Evolutionary conservation across 1,284 basidiomycete species (phyloP).

Genomic region (Lignosus rhinocerotis): DNA sequence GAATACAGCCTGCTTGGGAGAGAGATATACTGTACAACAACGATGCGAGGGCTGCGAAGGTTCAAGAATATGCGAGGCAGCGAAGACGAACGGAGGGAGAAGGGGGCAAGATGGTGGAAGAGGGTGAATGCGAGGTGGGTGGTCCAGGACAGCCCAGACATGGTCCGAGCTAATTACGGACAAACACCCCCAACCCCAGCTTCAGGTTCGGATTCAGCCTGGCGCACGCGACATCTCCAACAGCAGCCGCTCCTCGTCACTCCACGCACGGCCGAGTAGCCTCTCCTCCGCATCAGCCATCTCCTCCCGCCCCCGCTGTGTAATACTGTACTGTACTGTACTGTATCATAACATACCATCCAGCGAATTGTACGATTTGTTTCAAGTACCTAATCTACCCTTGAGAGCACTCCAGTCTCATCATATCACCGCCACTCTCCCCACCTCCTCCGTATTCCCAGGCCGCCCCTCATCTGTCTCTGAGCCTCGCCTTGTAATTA

Average conservation of each 20-base stretch:
- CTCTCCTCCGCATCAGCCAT: no score
- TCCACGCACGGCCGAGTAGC: no score
- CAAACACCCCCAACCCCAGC: background rate
- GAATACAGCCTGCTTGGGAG: background rate
- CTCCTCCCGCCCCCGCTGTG: no score
- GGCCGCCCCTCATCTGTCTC: background rate
- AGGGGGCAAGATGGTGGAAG: conserved; percentile 12
- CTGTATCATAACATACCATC: no score
- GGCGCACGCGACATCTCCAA: background rate
- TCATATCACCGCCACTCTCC: background rate
- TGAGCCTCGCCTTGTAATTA: no score
- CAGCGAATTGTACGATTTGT: no score
- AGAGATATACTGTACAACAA: background rate
- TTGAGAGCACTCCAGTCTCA: no score
- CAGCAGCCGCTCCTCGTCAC: background rate
- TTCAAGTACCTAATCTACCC: no score
- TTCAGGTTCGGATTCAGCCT: no score
- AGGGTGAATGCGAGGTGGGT: background rate
- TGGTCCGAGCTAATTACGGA: background rate
- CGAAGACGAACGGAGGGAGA: background rate
- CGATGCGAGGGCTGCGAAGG: background rate
- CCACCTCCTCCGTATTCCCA: no score
- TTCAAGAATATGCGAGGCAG: background rate
- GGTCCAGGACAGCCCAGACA: background rate
- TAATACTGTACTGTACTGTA: no score